Conservation (phyloP, 192 early-diverging fungal species). For the Coemansia guatemalensis region DNA sequence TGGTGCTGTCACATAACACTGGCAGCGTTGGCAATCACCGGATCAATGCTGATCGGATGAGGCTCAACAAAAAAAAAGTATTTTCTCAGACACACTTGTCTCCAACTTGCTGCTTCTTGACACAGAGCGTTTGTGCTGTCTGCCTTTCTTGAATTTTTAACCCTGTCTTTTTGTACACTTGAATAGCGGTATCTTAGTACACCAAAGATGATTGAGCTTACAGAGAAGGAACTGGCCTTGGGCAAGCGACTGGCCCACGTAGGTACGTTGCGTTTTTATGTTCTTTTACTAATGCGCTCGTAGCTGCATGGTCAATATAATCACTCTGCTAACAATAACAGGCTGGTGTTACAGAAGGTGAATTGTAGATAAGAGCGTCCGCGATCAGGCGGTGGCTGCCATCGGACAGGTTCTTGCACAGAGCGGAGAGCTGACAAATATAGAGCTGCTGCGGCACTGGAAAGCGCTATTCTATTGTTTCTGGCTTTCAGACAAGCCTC, state of each 20-base stretch:
- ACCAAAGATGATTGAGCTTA: constrained; percentile 30
- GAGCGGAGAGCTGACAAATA: constrained; percentile 51
- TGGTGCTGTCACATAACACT: constrained; percentile 6
- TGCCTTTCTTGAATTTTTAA: background rate
- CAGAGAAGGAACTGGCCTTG: constrained; percentile 33
- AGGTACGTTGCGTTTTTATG: constrained; percentile 15
- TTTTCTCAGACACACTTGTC: background rate
- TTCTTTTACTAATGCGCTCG: background rate
- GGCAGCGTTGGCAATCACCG: background rate
- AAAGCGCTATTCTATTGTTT: constrained; percentile 94
- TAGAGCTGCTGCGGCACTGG: constrained; percentile 82
- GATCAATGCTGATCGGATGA: background rate
- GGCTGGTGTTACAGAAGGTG: background rate
- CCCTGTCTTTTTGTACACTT: background rate
- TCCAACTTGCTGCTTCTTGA: background rate
- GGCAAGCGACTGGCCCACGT: constrained; percentile 49
- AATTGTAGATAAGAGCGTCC: constrained; percentile 43
- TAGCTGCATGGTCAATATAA: background rate
- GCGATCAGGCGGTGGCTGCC: constrained; percentile 35
- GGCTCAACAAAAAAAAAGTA: background rate
- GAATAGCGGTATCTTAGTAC: background rate
- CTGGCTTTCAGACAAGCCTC: constrained; percentile 96
- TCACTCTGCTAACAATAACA: background rate
- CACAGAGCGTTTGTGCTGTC: background rate
- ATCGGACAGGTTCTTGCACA: constrained; percentile 20